Percentiles rank a stretch among this genome's conserved stretches.
These are phyloP conservation scores for Rhizophagus clarus DNA, from an alignment of 192 early-diverging fungal genomes.

Conservation along the genomic window DNA sequence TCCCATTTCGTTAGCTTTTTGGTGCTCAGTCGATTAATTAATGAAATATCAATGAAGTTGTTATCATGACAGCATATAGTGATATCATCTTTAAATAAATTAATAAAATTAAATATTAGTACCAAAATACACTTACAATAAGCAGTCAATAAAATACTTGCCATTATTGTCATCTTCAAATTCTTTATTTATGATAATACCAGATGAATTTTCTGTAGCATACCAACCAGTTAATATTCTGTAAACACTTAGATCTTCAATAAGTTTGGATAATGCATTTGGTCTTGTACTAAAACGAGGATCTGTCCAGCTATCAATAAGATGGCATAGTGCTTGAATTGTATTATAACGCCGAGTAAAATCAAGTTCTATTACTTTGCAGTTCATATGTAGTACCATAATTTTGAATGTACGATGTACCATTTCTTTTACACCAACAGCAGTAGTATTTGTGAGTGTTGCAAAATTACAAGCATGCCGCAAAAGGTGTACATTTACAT, in stretches of 20 bases:
- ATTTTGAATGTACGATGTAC: constrained; percentile 5
- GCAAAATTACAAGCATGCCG: neutral
- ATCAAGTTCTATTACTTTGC: constrained; percentile 8
- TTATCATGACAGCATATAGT: neutral
- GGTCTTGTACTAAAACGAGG: neutral
- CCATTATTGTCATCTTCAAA: neutral
- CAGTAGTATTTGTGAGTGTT: neutral
- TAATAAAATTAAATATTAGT: too few relatives aligned
- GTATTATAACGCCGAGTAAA: neutral
- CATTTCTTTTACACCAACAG: neutral
- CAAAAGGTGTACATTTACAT: neutral
- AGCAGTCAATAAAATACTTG: neutral
- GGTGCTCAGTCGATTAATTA: neutral
- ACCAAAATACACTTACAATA: too few relatives aligned
- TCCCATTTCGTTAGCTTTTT: neutral
- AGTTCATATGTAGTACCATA: constrained; percentile 6
- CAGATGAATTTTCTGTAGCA: neutral
- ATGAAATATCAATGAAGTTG: neutral
- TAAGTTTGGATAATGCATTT: neutral
- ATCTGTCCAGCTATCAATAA: neutral
- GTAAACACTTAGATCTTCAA: neutral
- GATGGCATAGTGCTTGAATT: neutral
- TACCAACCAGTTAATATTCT: constrained; percentile 7
- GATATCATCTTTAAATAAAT: neutral
- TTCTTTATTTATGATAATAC: neutral